Percentiles rank a stretch among this genome's conserved stretches.
Evolutionary conservation across 2,329 filamentous ascomycete genomes (phyloP).

Genomic region (Alternaria infectoria): DNA sequence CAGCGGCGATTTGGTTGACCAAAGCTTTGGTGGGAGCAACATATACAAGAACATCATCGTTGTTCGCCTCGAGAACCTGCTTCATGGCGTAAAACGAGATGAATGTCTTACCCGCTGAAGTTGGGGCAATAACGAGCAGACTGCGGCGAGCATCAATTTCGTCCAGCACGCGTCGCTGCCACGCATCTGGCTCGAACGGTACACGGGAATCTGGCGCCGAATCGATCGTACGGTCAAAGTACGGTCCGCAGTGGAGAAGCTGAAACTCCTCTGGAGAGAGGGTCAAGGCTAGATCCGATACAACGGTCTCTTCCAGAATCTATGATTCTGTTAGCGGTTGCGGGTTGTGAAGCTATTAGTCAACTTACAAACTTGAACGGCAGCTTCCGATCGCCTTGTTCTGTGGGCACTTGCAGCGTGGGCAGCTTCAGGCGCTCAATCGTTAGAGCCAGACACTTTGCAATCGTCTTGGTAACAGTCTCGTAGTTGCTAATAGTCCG

Average conservation of each 20-base stretch:
- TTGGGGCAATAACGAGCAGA: slow-evolving; percentile 77
- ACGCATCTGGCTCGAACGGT: slow-evolving; percentile 74
- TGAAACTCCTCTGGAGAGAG: slow-evolving; percentile 66
- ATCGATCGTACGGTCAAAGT: slow-evolving; percentile 76
- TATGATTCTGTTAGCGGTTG: neutral
- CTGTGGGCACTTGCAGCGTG: slow-evolving; percentile 36
- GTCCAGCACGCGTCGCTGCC: slow-evolving; percentile 77
- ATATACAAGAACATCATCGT: slow-evolving; percentile 76
- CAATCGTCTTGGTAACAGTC: slow-evolving; percentile 39
- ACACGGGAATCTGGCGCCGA: slow-evolving; percentile 72
- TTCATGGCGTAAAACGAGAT: slow-evolving; percentile 87
- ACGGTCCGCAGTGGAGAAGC: slow-evolving; percentile 71
- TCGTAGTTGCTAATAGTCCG: slow-evolving; percentile 35
- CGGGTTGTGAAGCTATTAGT: neutral
- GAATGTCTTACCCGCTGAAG: slow-evolving; percentile 81
- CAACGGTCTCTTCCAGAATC: slow-evolving; percentile 24
- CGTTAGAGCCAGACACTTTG: slow-evolving; percentile 42
- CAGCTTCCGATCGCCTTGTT: slow-evolving; percentile 48
- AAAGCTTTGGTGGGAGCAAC: slow-evolving; percentile 82
- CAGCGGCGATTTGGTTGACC: slow-evolving; percentile 83
- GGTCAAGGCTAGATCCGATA: slow-evolving; percentile 44
- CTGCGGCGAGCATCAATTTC: slow-evolving; percentile 73
- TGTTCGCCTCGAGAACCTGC: slow-evolving; percentile 69
- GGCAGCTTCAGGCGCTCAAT: slow-evolving; percentile 51
- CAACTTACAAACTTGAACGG: slow-evolving; percentile 50